Base-by-base conservation (phyloP, 2,329 filamentous ascomycete genomes). In the Penicillium hordei region DNA sequence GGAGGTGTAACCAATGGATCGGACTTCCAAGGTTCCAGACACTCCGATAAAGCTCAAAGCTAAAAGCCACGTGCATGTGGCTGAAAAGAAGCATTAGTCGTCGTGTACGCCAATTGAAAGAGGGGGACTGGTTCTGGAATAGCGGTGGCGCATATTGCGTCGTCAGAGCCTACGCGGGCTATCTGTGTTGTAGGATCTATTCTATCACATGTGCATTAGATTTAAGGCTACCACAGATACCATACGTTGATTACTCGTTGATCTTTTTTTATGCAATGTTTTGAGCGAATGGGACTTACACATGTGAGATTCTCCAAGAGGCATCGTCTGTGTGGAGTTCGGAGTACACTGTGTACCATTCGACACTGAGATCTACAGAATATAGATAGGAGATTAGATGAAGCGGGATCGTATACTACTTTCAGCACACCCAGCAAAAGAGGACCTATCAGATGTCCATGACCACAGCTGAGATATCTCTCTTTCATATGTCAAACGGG, bases 11-110 rank as follows among this genome's bases (percentile, higher is more conserved):
- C 48, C 29, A 31, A 34, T 43, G 38, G 27, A 42, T 36, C n/a
- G 5, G 13, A 29, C 23, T 31, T 50, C 12, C 2, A 33, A 17
- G 12, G 1, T 23, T 46, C 8, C 13, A 21, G 7, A n/a, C 29
- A 23, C 21, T 4, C 27, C 6, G 31, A 42, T 29, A 36, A 43
- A 36, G 36, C 31, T 23, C 39, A 49, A 50, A 21, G 15, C 39
- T 42, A 33, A 29, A 42, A 42, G 34, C 55, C 55, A 58, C 46
- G 50, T 60, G 50, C 15, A 33, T 38, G 29, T 55, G 45, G 58
- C 58, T 54, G 58, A 34, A 13, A 52, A 21, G 23, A 7, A 17
- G 21, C 27, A 52, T 21, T 8, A 25, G 1, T 34, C 27, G 48
- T 29, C 52, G 27, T 34, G 27, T 46, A 46, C 12, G 15, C 39